Base-by-base conservation (phyloP, 495 filamentous ascomycete genomes). In the Penicillium soppii region DNA sequence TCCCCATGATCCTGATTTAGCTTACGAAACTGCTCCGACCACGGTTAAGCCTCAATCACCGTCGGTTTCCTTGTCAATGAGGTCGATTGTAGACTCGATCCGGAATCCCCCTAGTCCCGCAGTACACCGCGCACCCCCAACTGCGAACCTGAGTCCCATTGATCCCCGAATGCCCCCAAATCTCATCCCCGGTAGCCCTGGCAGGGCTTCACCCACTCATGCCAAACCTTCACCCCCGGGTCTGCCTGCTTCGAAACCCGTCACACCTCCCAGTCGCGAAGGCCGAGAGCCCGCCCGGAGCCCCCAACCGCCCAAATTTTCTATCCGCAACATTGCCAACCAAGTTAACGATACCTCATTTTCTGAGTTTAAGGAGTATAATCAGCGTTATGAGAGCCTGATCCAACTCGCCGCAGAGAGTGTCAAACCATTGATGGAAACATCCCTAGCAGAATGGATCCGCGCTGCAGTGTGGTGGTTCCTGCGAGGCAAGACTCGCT, bases 381-480 rank as follows among this genome's bases (percentile, higher is more conserved):
- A 86, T 16, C 74, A 74, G 26, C 86, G 86, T 61, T 76, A 90
- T 56, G 79, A 81, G 47, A 79, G 81, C 51, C 71, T 90, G 5
- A 89, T 95, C 59, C 71, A 77, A 22, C 66, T 87, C 10, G 85
- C 90, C 39, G 85, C 89, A 3, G 87, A 92, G 58, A 76, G 80
- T 35, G 77, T 81, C n/a, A 81, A 79, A 47, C 82, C 87, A 0
- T 40, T 87, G n/a, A 66, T 75, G 46, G 77, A 75, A 45, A 82
- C 78, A 9, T 76, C 76, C 7, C 74, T 81, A 2, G 69, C 80
- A 16, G 81, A 90, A 58, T 83, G 91, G 75, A 74, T 88, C 10
- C 73, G 85, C 51, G 85, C 82, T 37, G 83, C 82, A 15, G 65
- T 87, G 2, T 96, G 91, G 91, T 96, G 91, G 91, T 95, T 95